Evolutionary conservation across 2,329 filamentous ascomycete species (phyloP), one percentile per base, ranked within the genome.

Genomic region (Coniochaeta sp.): DNA sequence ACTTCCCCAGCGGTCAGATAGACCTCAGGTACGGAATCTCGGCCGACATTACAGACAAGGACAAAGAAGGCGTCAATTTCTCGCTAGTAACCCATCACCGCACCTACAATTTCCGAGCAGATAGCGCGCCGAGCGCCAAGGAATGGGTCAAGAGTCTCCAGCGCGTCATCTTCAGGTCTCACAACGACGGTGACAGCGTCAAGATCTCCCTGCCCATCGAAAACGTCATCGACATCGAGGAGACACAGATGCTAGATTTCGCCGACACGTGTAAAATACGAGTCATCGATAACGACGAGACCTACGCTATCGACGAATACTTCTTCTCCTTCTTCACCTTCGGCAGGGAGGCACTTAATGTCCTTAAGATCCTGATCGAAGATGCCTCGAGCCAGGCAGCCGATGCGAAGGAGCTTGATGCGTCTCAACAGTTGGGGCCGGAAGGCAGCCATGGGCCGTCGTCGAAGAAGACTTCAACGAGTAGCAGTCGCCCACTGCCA

Each of bases 81-180:
- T 84, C 87, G 7, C 86, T 98, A 50, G 88, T 87, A 8, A 97
- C 92, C 0, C 85, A 93, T 69, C 85, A 93, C 63, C 84, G 91
- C 59, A 92, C 86, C 1, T 96, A 95, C 74, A 83, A 91, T 68
- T 96, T 98, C 77, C 87, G 86, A 68, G 95, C 93, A 40, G 95
- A 99, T 71, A 97, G 91, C 70, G 81, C 85, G 1, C 82, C 87
- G 4, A 96, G 90, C 70, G 95, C 95, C 12, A 95, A 91, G 72
- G 95, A 98, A 77, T 99, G 95, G 95, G 93, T 97, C 54, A 95
- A 95, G 74, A 87, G 90, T 59, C 79, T 99, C 28, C 93, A 97
- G 70, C 90, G 95, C 62, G 93, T 96, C 66, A 97, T 98, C 61
- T 98, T 98, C 70, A 84, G 93, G 58, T 93, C 92, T 12, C 93